Conservation (phyloP, 2,329 filamentous ascomycete species). For the Nakataea oryzae region DNA sequence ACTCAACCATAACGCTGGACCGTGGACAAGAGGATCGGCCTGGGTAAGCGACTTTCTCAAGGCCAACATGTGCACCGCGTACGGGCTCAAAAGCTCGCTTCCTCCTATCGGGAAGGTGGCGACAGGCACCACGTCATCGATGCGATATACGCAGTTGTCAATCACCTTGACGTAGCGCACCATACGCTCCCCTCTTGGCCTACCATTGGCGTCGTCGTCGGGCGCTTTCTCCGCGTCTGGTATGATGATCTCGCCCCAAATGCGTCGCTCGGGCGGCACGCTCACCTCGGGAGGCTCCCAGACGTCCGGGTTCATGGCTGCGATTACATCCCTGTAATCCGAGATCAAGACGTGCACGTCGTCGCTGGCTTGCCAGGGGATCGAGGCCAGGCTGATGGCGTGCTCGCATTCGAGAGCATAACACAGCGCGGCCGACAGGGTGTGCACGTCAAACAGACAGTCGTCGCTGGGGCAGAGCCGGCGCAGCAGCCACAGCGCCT, state of each 20-base stretch:
- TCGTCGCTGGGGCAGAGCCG: conserved; percentile 20
- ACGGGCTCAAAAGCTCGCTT: background rate
- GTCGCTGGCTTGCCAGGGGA: background rate
- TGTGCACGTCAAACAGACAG: conserved; percentile 25
- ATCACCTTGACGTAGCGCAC: background rate
- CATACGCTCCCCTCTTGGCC: background rate
- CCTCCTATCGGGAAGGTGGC: background rate
- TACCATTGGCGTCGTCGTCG: background rate
- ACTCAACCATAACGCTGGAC: background rate
- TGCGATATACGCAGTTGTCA: background rate
- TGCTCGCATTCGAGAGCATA: conserved; percentile 24
- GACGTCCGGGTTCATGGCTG: background rate
- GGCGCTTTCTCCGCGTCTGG: background rate
- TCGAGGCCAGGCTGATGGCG: conserved; percentile 11
- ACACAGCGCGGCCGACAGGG: conserved; percentile 19
- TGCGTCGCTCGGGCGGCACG: background rate
- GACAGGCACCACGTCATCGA: background rate
- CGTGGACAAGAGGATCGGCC: background rate
- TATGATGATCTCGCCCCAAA: background rate
- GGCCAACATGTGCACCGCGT: background rate
- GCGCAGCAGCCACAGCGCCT: conserved; percentile 24
- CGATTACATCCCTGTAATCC: background rate
- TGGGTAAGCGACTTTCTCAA: background rate
- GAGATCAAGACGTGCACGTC: background rate
- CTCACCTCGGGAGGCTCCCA: background rate